Evolutionary conservation across 768 basidiomycete species (phyloP), one percentile per base, ranked within the genome.

Genomic region (Xanthoconium stramineum): DNA sequence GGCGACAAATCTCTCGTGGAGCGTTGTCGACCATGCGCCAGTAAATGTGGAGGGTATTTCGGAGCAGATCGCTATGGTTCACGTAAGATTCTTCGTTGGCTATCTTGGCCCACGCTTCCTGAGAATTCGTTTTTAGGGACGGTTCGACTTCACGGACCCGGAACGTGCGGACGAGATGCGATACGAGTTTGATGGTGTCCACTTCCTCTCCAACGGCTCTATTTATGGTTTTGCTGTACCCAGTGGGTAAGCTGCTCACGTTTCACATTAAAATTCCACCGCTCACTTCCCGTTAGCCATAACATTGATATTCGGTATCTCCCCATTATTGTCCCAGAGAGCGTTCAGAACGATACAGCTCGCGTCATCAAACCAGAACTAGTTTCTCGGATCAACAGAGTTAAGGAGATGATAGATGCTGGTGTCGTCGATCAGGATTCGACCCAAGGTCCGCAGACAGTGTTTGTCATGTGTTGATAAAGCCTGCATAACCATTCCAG

Each of bases 181-280:
- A 35, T 71, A 91, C 2, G 87, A 91, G 57, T 85, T 93, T 58
- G 85, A 88, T 65, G 91, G 88, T 1, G 75, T 92, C 24, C 90
- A 92, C 69, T 85, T 91, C 65, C 61, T 88, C 12, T 68, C 77
- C 28, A 87, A 88, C 53, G 91, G 91, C 0, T 80, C 88, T 0
- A 80, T 94, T n/a, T 89, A 85, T 63, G 91, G 88, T 2, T 77
- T 89, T 48, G 88, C 85, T 17, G 80, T 83, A 60, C 80, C 84
- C 5, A 64, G 68, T 17, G 85, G 84, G 90, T 91, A 59, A 59
- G 78, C 61, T 30, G 1, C 32, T 24, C 48, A 57, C 38, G 14
- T 47, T n/a, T 15, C 10, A 17, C 4, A 30, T 19, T 7, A 47
- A 12, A n/a, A 14, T 40, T 6, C 37, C 11, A 12, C 14, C 39